A percentile compares a stretch with the other conserved stretches of the same genome.
Conservation (phyloP, 2,329 filamentous ascomycete genomes). For the Shiraia sp. region DNA sequence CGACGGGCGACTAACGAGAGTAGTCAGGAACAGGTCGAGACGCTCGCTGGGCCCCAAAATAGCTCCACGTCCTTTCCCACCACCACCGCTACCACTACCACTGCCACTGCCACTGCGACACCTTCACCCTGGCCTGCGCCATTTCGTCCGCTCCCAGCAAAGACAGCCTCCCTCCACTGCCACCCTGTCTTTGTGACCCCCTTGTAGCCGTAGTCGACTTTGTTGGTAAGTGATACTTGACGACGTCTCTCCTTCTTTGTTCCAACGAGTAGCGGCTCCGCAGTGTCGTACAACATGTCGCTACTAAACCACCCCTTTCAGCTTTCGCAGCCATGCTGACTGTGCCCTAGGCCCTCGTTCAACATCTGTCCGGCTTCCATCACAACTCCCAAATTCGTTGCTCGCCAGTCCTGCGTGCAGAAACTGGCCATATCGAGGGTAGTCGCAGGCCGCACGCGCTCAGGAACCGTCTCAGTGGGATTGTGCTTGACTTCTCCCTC, state of each 20-base stretch:
- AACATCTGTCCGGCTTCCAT: conserved; percentile 19
- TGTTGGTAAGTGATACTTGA: conserved; percentile 34
- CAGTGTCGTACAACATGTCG: conserved; percentile 41
- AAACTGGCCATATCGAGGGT: conserved; percentile 4
- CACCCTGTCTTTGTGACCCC: conserved; percentile 21
- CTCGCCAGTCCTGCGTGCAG: conserved; percentile 7
- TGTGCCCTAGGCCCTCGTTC: conserved; percentile 29
- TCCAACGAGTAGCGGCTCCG: conserved; percentile 31
- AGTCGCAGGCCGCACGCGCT: conserved; percentile 19
- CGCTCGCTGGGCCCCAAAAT: conserved; percentile 26
- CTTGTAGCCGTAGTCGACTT: conserved; percentile 9
- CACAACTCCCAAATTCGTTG: conserved; percentile 7
- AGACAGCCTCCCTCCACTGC: no score
- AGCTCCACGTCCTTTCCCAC: conserved; percentile 18
- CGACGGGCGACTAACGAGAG: conserved; percentile 20
- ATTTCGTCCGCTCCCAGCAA: neutral
- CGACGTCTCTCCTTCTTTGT: conserved; percentile 35
- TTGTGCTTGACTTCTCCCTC: conserved; percentile 16
- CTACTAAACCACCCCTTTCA: conserved; percentile 35
- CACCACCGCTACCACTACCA: neutral
- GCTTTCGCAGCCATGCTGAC: conserved; percentile 35
- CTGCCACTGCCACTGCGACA: conserved; percentile 4
- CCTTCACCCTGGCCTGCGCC: conserved; percentile 5
- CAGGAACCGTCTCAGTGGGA: conserved; percentile 8
- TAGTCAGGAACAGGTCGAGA: conserved; percentile 20